Conservation (phyloP, 1,284 basidiomycete genomes). For the Ceratobasidium sp. region DNA sequence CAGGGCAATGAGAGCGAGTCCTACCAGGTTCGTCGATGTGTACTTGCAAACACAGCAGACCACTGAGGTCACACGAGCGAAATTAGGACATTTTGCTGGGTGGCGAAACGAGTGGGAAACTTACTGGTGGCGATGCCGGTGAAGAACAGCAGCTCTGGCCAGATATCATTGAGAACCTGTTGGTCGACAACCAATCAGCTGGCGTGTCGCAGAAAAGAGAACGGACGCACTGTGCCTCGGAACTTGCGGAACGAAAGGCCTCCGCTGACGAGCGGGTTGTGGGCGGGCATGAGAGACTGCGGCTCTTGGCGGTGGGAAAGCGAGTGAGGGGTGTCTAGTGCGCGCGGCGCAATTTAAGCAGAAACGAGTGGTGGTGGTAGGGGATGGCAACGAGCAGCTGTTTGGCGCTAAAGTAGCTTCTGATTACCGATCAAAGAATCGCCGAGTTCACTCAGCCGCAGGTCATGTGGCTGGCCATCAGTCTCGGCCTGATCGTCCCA, state of each 20-base stretch:
- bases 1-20: not conserved
- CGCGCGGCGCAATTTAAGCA: conserved; percentile 1
- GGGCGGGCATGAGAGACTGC: conserved; percentile 3
- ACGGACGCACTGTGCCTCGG: conserved; percentile 32
- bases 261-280: conserved; percentile 28
- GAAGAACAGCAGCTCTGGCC: conserved; percentile 35
- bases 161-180: conserved; percentile 36
- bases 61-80: conserved; percentile 27
- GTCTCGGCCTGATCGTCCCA: not conserved
- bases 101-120: not conserved
- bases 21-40: not conserved
- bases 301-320: not conserved
- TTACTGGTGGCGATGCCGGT: conserved; percentile 24
- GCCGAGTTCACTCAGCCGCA: conserved; percentile 13
- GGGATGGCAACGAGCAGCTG: not conserved
- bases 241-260: conserved; percentile 24
- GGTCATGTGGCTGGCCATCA: not conserved
- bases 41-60: conserved; percentile 19
- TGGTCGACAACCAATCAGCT: not conserved
- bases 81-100: not conserved
- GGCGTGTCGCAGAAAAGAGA: not conserved
- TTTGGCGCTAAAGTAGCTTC: conserved; percentile 6
- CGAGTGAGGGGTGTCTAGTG: conserved; percentile 12
- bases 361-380: conserved; percentile 9
- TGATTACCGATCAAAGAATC: conserved; percentile 27